Conservation (phyloP, 2,329 filamentous ascomycete genomes). For the Botryotinia convoluta region DNA sequence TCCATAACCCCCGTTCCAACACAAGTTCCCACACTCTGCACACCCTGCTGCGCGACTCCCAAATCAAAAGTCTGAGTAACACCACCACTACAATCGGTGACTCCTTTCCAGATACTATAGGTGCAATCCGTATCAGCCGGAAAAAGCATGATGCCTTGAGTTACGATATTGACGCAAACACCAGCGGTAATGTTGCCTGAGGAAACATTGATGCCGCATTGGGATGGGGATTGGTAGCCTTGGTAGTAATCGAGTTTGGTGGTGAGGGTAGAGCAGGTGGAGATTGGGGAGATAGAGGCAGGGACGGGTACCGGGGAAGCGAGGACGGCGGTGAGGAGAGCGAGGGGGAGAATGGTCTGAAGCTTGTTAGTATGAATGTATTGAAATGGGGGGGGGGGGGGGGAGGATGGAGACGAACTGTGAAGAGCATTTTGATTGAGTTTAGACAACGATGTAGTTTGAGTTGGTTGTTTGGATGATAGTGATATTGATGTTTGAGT, state of each 20-base stretch:
- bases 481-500: neutral
- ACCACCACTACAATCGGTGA: neutral
- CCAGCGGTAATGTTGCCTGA: conserved; percentile 12
- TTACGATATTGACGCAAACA: neutral
- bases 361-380: neutral
- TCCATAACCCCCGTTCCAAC: conserved; percentile 8
- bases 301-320: neutral
- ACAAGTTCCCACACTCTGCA: neutral
- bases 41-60: neutral
- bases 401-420: neutral
- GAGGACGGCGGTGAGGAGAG: conserved; percentile 7
- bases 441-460: neutral
- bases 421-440: conserved; percentile 17
- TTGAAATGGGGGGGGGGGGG: neutral
- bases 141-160: conserved; percentile 11
- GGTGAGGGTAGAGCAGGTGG: neutral
- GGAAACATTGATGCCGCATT: conserved; percentile 8
- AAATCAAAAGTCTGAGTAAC: neutral
- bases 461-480: neutral
- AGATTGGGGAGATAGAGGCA: neutral
- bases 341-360: conserved; percentile 4
- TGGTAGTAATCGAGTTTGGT: conserved; percentile 14
- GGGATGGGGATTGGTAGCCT: neutral
- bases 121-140: neutral
- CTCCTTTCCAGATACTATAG: conserved; percentile 9